Conservation (phyloP, 805 yeast species). For the Babjeviella inositovora region DNA sequence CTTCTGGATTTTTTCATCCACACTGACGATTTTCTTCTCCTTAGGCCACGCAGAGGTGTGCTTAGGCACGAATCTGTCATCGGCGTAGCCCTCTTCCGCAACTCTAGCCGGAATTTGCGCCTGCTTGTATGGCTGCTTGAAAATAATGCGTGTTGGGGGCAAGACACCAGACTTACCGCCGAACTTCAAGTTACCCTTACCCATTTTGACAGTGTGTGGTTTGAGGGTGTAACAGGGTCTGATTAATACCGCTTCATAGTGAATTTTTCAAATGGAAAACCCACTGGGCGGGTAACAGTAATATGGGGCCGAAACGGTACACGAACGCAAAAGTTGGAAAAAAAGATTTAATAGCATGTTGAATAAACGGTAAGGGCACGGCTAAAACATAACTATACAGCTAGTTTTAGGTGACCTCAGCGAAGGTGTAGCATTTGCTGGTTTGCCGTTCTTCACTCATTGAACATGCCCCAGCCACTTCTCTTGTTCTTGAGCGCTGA, state of each 20-base stretch:
- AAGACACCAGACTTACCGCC: slow-evolving; percentile 70
- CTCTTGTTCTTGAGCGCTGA: too few relatives aligned
- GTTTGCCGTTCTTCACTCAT: too few relatives aligned
- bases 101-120: slow-evolving; percentile 25
- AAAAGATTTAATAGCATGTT: too few relatives aligned
- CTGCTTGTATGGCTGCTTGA: slow-evolving; percentile 51
- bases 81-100: slow-evolving; percentile 53
- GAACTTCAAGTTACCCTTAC: slow-evolving; percentile 30
- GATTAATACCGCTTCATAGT: background rate
- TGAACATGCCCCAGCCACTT: too few relatives aligned
- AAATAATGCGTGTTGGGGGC: slow-evolving; percentile 63
- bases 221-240: background rate
- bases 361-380: too few relatives aligned
- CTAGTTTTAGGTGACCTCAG: too few relatives aligned
- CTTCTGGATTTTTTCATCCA: slow-evolving; percentile 37
- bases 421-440: too few relatives aligned
- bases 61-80: slow-evolving; percentile 50
- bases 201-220: slow-evolving; percentile 14
- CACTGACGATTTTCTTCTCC: slow-evolving; percentile 35
- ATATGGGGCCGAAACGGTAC: too few relatives aligned
- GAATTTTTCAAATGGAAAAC: too few relatives aligned
- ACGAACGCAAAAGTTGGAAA: too few relatives aligned
- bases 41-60: slow-evolving; percentile 42
- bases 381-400: too few relatives aligned
- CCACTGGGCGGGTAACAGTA: too few relatives aligned